A percentile compares a stretch with the other conserved stretches of the same genome.
Evolutionary conservation across 495 filamentous ascomycete genomes (phyloP).

Genomic region (Aspergillus affinis): DNA sequence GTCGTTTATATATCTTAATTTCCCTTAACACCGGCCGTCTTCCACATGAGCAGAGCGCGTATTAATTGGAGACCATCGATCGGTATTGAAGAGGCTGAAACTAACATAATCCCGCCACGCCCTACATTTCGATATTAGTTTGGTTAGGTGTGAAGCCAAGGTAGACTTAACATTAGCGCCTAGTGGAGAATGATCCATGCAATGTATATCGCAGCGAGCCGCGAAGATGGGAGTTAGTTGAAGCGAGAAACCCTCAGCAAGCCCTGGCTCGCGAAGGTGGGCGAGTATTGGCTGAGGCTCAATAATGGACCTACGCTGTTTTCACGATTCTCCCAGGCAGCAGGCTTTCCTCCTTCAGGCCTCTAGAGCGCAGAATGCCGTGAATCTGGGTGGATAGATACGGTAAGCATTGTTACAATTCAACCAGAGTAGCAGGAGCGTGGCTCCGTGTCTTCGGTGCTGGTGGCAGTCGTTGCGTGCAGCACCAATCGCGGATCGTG

Average conservation of each 20-base stretch:
- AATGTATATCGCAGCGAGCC: constrained; percentile 6
- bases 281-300: constrained; percentile 6
- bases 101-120: neutral
- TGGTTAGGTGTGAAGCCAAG: neutral
- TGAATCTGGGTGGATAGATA: constrained; percentile 7
- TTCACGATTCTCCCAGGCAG: constrained; percentile 6
- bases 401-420: constrained; percentile 8
- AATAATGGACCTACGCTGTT: constrained; percentile 6
- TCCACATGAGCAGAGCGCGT: constrained; percentile 11
- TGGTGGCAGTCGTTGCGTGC: constrained; percentile 4
- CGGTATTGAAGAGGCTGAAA: constrained; percentile 10
- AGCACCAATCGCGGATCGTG: constrained; percentile 7
- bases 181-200: constrained; percentile 7
- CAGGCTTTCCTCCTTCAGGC: constrained; percentile 5
- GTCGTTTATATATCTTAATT: constrained; percentile 9
- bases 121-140: constrained; percentile 9
- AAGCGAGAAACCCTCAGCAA: constrained; percentile 6
- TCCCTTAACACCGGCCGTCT: constrained; percentile 4
- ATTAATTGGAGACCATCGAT: constrained; percentile 10
- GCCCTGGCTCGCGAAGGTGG: constrained; percentile 4
- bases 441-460: constrained; percentile 7
- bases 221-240: constrained; percentile 4
- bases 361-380: constrained; percentile 4
- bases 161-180: constrained; percentile 4
- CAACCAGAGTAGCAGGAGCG: constrained; percentile 7